Conservation (phyloP, 1,139 yeast species). For the Protomyces inundatus region DNA sequence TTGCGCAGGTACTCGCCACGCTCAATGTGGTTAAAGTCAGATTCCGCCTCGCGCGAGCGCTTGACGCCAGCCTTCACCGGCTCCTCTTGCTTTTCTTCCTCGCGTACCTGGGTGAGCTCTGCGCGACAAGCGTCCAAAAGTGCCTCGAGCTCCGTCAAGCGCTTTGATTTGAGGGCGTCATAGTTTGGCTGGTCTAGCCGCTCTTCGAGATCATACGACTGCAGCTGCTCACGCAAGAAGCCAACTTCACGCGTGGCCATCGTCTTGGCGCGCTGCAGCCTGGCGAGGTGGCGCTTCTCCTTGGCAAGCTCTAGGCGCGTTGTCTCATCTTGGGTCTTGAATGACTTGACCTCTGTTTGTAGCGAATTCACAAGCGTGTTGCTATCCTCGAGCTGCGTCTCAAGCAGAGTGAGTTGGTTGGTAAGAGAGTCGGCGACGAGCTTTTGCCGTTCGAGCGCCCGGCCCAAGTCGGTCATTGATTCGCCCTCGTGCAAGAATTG, state of each 20-base stretch:
- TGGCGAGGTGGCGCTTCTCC: constrained; percentile 24
- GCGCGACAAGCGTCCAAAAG: constrained; percentile 55
- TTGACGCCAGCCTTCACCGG: constrained; percentile 35
- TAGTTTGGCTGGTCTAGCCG: constrained; percentile 33
- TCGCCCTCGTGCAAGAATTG: constrained; percentile 36
- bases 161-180: constrained; percentile 35
- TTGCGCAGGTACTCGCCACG: constrained; percentile 37
- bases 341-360: constrained; percentile 36
- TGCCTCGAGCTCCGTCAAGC: constrained; percentile 47
- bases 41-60: constrained; percentile 30
- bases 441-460: constrained; percentile 40
- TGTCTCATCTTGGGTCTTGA: not conserved
- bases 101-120: constrained; percentile 47
- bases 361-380: constrained; percentile 35
- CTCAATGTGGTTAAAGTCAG: constrained; percentile 19
- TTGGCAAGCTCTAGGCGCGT: not conserved
- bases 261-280: constrained; percentile 52
- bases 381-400: constrained; percentile 32
- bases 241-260: constrained; percentile 60
- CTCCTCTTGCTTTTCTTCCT: constrained; percentile 40
- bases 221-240: constrained; percentile 50
- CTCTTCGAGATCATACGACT: constrained; percentile 41
- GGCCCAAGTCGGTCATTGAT: constrained; percentile 34
- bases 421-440: constrained; percentile 38
- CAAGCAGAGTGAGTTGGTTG: constrained; percentile 37